Conservation (phyloP, 164 flowering plant genomes). For the Stephania yunnanensis region DNA sequence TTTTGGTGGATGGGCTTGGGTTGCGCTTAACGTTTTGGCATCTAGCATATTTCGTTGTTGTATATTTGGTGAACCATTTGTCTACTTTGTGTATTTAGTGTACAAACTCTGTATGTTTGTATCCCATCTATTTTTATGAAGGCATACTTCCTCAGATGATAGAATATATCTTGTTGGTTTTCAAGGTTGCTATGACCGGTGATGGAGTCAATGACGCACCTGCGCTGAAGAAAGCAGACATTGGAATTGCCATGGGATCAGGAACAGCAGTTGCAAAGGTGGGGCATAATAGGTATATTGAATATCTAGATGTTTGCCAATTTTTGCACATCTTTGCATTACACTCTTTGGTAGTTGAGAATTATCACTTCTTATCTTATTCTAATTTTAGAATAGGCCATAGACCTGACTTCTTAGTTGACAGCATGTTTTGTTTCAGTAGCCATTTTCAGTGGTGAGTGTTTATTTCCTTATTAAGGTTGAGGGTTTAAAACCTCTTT, state of each 20-base stretch:
- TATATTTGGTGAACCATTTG: background rate
- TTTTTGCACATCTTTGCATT: background rate
- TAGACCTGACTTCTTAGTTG: too few species aligned
- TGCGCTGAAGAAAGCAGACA: constrained; percentile 94
- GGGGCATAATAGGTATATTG: background rate
- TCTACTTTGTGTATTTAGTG: background rate
- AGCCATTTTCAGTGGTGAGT: too few species aligned
- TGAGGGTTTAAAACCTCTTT: too few species aligned
- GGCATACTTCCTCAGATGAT: constrained; percentile 3
- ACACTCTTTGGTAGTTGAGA: background rate
- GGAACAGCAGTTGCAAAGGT: constrained; percentile 99
- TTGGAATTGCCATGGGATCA: constrained; percentile 99
- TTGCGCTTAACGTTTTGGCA: background rate
- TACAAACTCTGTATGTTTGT: background rate
- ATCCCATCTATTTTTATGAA: background rate
- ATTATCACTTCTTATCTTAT: too few species aligned
- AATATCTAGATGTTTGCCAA: background rate
- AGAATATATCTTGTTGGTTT: background rate
- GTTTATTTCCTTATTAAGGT: too few species aligned
- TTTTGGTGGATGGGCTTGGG: background rate
- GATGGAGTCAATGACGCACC: constrained; percentile 99
- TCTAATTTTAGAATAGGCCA: too few species aligned
- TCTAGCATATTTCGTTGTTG: background rate
- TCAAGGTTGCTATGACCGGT: constrained; percentile 99
- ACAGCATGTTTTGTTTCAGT: too few species aligned